These are phyloP conservation scores for Malus fusca DNA, from an alignment of 306 rosid genomes.

Conservation along the genomic window DNA sequence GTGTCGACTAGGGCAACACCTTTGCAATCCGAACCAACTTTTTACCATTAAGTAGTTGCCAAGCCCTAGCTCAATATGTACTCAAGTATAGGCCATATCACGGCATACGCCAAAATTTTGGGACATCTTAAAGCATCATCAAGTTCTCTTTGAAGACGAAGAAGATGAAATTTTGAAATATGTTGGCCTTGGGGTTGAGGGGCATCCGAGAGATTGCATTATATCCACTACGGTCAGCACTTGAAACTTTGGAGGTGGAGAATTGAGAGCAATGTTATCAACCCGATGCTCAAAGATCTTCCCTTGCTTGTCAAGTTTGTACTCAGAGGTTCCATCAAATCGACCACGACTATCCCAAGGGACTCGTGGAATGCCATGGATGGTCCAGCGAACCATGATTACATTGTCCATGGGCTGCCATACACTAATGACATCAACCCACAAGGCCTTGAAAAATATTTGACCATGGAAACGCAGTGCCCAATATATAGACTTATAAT, in stretches of 20 bases:
- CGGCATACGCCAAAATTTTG: constrained; percentile 42
- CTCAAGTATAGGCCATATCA: constrained; percentile 9
- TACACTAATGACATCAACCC: constrained; percentile 61
- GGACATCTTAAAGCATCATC: constrained; percentile 11
- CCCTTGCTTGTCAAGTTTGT: constrained; percentile 85
- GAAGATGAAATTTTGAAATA: constrained; percentile 50
- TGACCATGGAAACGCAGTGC: constrained; percentile 72
- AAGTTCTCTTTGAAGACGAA: constrained; percentile 34
- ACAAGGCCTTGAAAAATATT: constrained; percentile 70
- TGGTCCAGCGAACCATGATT: constrained; percentile 81
- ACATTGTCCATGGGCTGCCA: constrained; percentile 77
- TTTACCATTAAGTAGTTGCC: constrained; percentile 1
- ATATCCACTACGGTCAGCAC: constrained; percentile 51
- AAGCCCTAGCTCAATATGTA: constrained; percentile 18
- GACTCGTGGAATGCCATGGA: constrained; percentile 80
- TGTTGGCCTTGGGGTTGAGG: constrained; percentile 79
- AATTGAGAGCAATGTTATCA: constrained; percentile 55
- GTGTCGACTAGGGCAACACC: neutral
- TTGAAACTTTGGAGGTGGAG: constrained; percentile 65
- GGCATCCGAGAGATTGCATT: constrained; percentile 60
- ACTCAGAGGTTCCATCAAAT: constrained; percentile 80
- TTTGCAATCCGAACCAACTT: neutral
- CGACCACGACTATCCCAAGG: constrained; percentile 86
- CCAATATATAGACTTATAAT: constrained; percentile 76
- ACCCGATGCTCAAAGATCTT: constrained; percentile 76